These are phyloP conservation scores for Zygosaccharomyces bisporus DNA, from an alignment of 805 yeast species.

Conservation along the genomic window DNA sequence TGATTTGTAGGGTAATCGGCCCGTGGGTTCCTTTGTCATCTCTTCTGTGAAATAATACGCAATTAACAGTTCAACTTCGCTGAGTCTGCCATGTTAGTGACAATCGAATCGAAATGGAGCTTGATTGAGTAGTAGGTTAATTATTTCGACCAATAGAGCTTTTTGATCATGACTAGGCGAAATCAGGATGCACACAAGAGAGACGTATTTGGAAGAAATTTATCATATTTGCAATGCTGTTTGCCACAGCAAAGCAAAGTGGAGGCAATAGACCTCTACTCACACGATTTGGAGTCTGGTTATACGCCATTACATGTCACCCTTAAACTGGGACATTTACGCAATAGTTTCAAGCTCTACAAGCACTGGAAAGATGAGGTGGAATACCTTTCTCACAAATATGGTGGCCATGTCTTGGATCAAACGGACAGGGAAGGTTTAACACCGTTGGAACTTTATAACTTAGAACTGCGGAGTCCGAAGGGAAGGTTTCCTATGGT, in stretches of 20 bases:
- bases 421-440: slow-evolving; percentile 65
- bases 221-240: slow-evolving; percentile 28
- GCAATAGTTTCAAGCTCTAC: slow-evolving; percentile 31
- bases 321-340: slow-evolving; percentile 31
- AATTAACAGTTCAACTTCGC: not conserved
- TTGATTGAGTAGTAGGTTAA: not conserved
- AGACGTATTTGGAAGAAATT: slow-evolving; percentile 66
- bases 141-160: slow-evolving; percentile 14
- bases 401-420: slow-evolving; percentile 33
- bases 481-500: slow-evolving; percentile 14
- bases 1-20: not conserved
- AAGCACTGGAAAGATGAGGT: slow-evolving; percentile 28
- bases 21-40: not conserved
- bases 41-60: not conserved
- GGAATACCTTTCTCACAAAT: slow-evolving; percentile 21
- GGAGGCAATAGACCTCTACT: slow-evolving; percentile 36
- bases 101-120: slow-evolving; percentile 1
- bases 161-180: slow-evolving; percentile 1
- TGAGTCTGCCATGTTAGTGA: not conserved
- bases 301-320: slow-evolving; percentile 81
- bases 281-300: slow-evolving; percentile 68
- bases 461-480: slow-evolving; percentile 13
- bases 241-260: slow-evolving; percentile 18
- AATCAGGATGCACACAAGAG: slow-evolving; percentile 30
- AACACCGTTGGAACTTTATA: slow-evolving; percentile 67